Evolutionary conservation across 1,284 basidiomycete genomes (phyloP).

Genomic region (Calocybe gambosa): DNA sequence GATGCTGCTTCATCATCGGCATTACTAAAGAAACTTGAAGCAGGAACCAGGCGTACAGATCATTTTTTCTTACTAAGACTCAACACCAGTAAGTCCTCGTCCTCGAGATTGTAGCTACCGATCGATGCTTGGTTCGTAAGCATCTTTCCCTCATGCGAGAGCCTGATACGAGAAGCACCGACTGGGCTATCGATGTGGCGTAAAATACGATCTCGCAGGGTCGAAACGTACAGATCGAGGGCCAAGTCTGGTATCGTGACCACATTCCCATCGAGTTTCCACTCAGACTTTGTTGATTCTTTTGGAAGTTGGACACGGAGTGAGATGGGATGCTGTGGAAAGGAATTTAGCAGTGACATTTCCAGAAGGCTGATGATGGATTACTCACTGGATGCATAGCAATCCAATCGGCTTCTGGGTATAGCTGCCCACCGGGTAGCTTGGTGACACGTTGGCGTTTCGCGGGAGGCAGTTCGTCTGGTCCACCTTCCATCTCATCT

Average conservation of each 20-base stretch:
- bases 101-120: slow-evolving; percentile 84
- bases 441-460: slow-evolving; percentile 82
- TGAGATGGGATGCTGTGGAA: slow-evolving; percentile 69
- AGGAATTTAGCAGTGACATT: background rate
- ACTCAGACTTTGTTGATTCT: slow-evolving; percentile 80
- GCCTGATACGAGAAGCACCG: slow-evolving; percentile 70
- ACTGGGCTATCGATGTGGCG: slow-evolving; percentile 70
- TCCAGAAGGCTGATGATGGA: background rate
- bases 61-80: slow-evolving; percentile 68
- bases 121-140: slow-evolving; percentile 81
- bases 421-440: slow-evolving; percentile 72
- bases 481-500: slow-evolving; percentile 70
- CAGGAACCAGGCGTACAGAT: too few relatives aligned
- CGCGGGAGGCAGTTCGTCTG: slow-evolving; percentile 62
- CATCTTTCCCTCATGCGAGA: slow-evolving; percentile 77
- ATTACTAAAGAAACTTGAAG: too few relatives aligned
- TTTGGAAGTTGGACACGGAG: slow-evolving; percentile 77
- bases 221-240: slow-evolving; percentile 76
- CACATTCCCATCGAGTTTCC: slow-evolving; percentile 80
- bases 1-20: background rate
- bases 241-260: slow-evolving; percentile 77
- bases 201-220: slow-evolving; percentile 81
- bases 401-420: slow-evolving; percentile 85
- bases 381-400: slow-evolving; percentile 71
- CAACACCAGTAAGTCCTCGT: slow-evolving; percentile 76